Evolutionary conservation across 2,329 filamentous ascomycete species (phyloP).

Genomic region (Lecanosticta acicola): DNA sequence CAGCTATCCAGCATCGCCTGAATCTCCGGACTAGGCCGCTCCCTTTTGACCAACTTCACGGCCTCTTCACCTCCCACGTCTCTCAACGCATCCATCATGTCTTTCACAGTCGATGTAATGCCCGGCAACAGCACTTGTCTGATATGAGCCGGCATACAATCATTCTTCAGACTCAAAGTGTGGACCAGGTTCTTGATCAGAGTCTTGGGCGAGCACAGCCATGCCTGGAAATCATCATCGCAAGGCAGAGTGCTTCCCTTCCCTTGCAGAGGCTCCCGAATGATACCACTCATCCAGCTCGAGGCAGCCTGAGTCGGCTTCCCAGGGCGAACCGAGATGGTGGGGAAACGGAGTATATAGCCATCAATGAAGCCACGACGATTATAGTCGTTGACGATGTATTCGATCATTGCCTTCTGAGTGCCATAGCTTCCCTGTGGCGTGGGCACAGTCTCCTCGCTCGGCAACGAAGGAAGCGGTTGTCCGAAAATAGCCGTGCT

Average conservation of each 20-base stretch:
- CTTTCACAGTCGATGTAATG: slow-evolving; percentile 48
- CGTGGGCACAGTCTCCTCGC: slow-evolving; percentile 44
- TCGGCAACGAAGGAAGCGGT: slow-evolving; percentile 36
- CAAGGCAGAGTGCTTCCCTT: slow-evolving; percentile 48
- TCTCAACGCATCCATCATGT: slow-evolving; percentile 53
- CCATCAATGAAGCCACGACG: slow-evolving; percentile 45
- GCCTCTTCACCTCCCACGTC: slow-evolving; percentile 52
- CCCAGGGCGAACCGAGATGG: slow-evolving; percentile 48
- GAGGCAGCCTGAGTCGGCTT: slow-evolving; percentile 48
- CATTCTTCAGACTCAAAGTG: slow-evolving; percentile 46
- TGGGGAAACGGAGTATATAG: slow-evolving; percentile 44
- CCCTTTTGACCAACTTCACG: slow-evolving; percentile 45
- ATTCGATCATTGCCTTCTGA: slow-evolving; percentile 50
- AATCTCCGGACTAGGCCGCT: slow-evolving; percentile 47
- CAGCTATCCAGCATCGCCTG: slow-evolving; percentile 52
- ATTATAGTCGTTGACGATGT: slow-evolving; percentile 48
- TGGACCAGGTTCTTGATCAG: slow-evolving; percentile 52
- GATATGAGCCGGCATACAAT: slow-evolving; percentile 46
- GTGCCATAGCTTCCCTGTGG: slow-evolving; percentile 47
- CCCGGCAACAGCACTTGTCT: slow-evolving; percentile 53
- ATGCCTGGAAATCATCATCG: slow-evolving; percentile 49
- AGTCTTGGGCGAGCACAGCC: slow-evolving; percentile 53
- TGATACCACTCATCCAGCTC: slow-evolving; percentile 49
- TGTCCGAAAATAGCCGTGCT: slow-evolving; percentile 49
- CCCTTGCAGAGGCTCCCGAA: slow-evolving; percentile 49